Conservation (phyloP, 1,284 basidiomycete genomes). For the Singerocomus inundabilis region DNA sequence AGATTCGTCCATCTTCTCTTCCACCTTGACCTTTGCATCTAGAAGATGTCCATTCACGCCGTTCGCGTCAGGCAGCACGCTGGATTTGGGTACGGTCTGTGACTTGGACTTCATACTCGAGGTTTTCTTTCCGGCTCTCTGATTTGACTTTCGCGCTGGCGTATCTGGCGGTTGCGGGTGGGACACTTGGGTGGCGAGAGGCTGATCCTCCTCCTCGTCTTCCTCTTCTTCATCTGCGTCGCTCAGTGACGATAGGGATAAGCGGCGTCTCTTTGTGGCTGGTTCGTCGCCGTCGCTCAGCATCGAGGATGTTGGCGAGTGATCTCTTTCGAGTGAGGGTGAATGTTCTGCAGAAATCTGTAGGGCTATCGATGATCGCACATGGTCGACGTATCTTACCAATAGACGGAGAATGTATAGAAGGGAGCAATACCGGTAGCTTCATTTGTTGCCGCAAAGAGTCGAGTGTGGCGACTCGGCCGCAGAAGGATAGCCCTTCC, state of each 20-base stretch:
- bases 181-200: constrained; percentile 54
- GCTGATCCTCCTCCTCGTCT: constrained; percentile 50
- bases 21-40: constrained; percentile 62
- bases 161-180: constrained; percentile 28
- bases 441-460: constrained; percentile 75
- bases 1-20: constrained; percentile 75
- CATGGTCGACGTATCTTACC: constrained; percentile 36
- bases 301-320: constrained; percentile 58
- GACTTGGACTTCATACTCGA: constrained; percentile 59
- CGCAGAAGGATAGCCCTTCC: no score
- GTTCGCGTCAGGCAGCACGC: constrained; percentile 46
- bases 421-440: constrained; percentile 46
- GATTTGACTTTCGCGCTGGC: constrained; percentile 31
- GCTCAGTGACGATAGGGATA: constrained; percentile 48
- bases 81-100: constrained; percentile 46
- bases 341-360: constrained; percentile 30
- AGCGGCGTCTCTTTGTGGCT: constrained; percentile 49
- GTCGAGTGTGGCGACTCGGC: no score
- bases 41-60: constrained; percentile 43
- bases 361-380: constrained; percentile 14
- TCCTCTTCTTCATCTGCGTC: constrained; percentile 40
- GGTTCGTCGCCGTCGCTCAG: constrained; percentile 53
- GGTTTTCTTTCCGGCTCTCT: constrained; percentile 55
- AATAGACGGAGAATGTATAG: constrained; percentile 35
- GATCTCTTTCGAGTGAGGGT: constrained; percentile 35